Percentiles rank a stretch among this genome's conserved stretches.
Conservation (phyloP, 768 basidiomycete genomes). For the Chalciporus pseudorubinellus region DNA sequence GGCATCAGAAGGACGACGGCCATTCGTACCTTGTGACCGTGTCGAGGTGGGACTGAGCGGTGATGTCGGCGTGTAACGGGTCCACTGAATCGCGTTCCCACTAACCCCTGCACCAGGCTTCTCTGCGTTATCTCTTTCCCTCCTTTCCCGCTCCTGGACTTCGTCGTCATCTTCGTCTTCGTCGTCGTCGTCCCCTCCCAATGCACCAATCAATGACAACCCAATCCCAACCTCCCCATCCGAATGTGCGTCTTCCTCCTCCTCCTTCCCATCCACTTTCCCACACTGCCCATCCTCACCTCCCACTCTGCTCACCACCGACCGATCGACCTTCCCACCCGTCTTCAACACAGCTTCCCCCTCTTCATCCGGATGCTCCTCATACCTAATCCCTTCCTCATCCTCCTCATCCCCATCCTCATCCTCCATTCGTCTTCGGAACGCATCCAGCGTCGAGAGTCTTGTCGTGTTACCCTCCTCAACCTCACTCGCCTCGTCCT, state of each 20-base stretch:
- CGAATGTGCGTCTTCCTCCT: slow-evolving; percentile 34
- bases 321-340: background rate
- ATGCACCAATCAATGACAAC: slow-evolving; percentile 58
- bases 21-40: background rate
- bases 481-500: background rate
- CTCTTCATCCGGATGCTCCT: background rate
- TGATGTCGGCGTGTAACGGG: slow-evolving; percentile 26
- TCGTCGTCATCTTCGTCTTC: slow-evolving; percentile 11
- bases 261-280: background rate
- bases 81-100: slow-evolving; percentile 26
- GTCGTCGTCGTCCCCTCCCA: slow-evolving; percentile 32
- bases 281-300: background rate
- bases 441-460: slow-evolving; percentile 27
- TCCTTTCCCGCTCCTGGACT: slow-evolving; percentile 6
- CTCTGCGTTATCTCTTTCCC: background rate
- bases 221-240: slow-evolving; percentile 72
- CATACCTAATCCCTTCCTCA: background rate
- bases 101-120: background rate
- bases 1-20: slow-evolving; percentile 2
- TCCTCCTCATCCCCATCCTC: background rate
- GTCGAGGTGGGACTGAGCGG: slow-evolving; percentile 12
- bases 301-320: background rate
- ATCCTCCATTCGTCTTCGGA: slow-evolving; percentile 17
- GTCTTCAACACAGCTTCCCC: background rate
- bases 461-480: slow-evolving; percentile 20